Conservation (phyloP, 2,329 filamentous ascomycete genomes). For the Colletotrichum sp. region DNA sequence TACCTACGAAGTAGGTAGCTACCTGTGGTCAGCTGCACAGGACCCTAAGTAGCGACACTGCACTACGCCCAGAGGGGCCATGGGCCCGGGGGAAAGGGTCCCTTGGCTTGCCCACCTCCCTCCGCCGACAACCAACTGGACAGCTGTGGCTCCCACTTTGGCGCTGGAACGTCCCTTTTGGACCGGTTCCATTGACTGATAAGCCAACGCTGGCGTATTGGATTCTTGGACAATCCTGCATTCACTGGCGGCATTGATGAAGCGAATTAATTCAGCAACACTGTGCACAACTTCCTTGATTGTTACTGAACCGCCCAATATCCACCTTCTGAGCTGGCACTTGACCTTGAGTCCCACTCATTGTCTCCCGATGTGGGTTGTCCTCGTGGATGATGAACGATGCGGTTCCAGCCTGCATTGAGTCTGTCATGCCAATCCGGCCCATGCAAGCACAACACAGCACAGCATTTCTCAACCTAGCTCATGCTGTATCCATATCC, state of each 20-base stretch:
- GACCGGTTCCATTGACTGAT: background rate
- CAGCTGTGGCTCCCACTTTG: background rate
- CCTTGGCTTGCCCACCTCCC: background rate
- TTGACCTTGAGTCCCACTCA: background rate
- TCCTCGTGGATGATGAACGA: background rate
- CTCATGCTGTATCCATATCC: background rate
- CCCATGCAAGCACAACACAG: background rate
- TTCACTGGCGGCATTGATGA: background rate
- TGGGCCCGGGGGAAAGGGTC: background rate
- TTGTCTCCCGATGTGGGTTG: background rate
- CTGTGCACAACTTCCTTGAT: background rate
- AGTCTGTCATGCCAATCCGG: background rate
- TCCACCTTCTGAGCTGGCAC: constrained; percentile 9
- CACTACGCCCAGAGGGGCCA: background rate
- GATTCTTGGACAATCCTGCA: background rate
- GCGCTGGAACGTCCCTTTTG: background rate
- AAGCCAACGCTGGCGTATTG: background rate
- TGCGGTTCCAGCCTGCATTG: background rate
- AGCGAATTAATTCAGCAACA: background rate
- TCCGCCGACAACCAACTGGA: background rate
- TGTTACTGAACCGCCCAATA: background rate
- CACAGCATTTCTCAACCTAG: background rate
- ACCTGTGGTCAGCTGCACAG: constrained; percentile 5
- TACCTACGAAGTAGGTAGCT: background rate
- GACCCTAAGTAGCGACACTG: background rate